Conservation (phyloP, 2,329 filamentous ascomycete species). For the Alternaria atra region DNA sequence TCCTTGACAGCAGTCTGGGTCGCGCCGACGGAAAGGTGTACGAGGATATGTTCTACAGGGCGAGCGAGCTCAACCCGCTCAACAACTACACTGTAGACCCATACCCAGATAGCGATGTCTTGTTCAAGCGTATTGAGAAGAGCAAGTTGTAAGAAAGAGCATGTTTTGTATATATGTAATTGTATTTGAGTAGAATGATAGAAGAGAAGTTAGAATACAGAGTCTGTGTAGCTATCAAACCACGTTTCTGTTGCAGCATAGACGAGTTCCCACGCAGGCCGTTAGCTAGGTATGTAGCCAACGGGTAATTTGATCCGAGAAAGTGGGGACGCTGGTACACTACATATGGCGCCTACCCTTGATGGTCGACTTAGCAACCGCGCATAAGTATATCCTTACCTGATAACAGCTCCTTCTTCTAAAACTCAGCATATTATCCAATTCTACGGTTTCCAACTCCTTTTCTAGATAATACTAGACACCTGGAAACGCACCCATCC, state of each 20-base stretch:
- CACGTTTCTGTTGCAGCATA: background rate
- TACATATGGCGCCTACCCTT: background rate
- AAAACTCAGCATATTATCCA: background rate
- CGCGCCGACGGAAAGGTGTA: slow-evolving; percentile 79
- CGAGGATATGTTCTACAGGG: slow-evolving; percentile 77
- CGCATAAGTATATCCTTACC: background rate
- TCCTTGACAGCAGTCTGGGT: slow-evolving; percentile 75
- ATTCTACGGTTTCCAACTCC: background rate
- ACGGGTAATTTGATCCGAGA: slow-evolving; percentile 1
- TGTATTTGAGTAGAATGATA: slow-evolving; percentile 1
- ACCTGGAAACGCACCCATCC: too few species aligned
- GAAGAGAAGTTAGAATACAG: background rate
- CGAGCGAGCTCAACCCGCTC: slow-evolving; percentile 75
- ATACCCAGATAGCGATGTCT: slow-evolving; percentile 68
- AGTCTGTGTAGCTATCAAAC: background rate
- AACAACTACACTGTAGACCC: slow-evolving; percentile 77
- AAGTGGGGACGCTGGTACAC: background rate
- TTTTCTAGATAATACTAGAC: background rate
- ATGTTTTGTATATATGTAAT: slow-evolving; percentile 10
- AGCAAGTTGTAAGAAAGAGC: slow-evolving; percentile 57
- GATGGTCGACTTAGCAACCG: background rate
- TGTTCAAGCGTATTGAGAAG: slow-evolving; percentile 70
- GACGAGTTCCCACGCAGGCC: background rate
- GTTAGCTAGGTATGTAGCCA: background rate
- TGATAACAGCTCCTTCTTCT: background rate